Evolutionary conservation across 805 yeast species (phyloP).

Genomic region (Schwanniomyces pseudopolymorphus): DNA sequence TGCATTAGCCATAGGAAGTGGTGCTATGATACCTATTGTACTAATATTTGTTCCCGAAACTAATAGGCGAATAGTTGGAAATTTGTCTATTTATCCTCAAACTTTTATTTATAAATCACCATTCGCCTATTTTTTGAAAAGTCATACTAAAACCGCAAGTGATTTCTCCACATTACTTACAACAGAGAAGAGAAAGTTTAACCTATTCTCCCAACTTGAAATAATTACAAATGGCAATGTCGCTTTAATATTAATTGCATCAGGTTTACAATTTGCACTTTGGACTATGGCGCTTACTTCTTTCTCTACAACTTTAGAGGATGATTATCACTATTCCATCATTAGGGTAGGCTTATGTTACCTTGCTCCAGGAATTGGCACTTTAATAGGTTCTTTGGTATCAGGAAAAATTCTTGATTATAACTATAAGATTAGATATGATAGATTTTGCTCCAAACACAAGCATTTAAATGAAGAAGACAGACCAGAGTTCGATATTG

Average conservation of each 20-base stretch:
- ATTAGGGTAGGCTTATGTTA: constrained; percentile 68
- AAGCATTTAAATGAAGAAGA: constrained; percentile 12
- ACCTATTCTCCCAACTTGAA: constrained; percentile 25
- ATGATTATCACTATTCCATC: constrained; percentile 49
- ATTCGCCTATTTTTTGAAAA: not conserved
- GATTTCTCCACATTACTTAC: constrained; percentile 25
- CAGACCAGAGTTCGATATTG: constrained; percentile 45
- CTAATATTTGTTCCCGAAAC: constrained; percentile 64
- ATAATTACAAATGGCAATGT: constrained; percentile 25
- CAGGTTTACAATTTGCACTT: constrained; percentile 60
- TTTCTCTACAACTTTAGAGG: constrained; percentile 52
- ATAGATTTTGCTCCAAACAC: not conserved
- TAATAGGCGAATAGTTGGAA: constrained; percentile 65
- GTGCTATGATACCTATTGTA: constrained; percentile 33
- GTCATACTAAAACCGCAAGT: constrained; percentile 19
- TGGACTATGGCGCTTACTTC: constrained; percentile 74
- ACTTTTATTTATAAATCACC: constrained; percentile 42
- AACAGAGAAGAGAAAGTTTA: not conserved
- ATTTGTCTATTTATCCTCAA: constrained; percentile 59
- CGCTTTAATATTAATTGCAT: constrained; percentile 42
- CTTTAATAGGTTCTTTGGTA: constrained; percentile 57
- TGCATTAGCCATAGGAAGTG: constrained; percentile 65
- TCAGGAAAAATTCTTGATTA: constrained; percentile 59
- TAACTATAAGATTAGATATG: constrained; percentile 36
- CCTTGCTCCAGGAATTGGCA: constrained; percentile 73